Base-by-base conservation (phyloP, 2,329 filamentous ascomycete genomes). In the Bipolaris zeicola region DNA sequence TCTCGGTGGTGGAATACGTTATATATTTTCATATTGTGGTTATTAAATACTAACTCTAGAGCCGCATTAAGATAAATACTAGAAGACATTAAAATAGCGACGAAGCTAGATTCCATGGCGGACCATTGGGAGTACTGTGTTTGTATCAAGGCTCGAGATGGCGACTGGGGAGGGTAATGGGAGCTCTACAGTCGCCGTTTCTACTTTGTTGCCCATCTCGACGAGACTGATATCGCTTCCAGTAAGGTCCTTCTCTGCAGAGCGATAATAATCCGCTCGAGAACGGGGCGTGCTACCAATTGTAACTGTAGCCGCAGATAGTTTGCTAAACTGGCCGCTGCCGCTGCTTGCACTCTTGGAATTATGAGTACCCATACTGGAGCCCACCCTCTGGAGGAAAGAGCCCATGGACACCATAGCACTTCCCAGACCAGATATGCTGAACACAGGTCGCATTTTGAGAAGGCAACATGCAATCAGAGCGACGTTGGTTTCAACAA, bases 391-490 rank as follows among this genome's bases (percentile, higher is more conserved):
- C 52, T 55, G 52, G 18, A 55, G 47, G 2, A 55, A n/a, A n/a
- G 47, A 55, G 14, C 52, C 52, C 34, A 55, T 20, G 33, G 52
- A 55, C 2, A 43, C 22, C 24, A 55, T 51, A 16, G 45, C 4
- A 33, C 37, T 44, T 20, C 52, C 52, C 14, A 55, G 14, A 13
- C 36, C 47, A 7, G 52, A 39, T 18, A 45, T 20, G 33, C 24
- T 46, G 41, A 55, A 48, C 11, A 55, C 11, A n/a, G 52, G 39
- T 22, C 47, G 47, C 16, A 55, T 13, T 10, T 34, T 51, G 26
- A 47, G 52, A 11, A 55, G 45, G 14, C 52, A 55, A 24, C 52
- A 55, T 2, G 52, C 52, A 28, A 55, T 55, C 24, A 55, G 41
- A 1, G 52, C 52, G 39, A 55, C 24, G 36, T 50, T 51, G 39